Percentiles rank a stretch among this genome's conserved stretches.
Evolutionary conservation across 164 flowering plant genomes (phyloP).

Genomic region (Kalanchoe fedtschenkoi): DNA sequence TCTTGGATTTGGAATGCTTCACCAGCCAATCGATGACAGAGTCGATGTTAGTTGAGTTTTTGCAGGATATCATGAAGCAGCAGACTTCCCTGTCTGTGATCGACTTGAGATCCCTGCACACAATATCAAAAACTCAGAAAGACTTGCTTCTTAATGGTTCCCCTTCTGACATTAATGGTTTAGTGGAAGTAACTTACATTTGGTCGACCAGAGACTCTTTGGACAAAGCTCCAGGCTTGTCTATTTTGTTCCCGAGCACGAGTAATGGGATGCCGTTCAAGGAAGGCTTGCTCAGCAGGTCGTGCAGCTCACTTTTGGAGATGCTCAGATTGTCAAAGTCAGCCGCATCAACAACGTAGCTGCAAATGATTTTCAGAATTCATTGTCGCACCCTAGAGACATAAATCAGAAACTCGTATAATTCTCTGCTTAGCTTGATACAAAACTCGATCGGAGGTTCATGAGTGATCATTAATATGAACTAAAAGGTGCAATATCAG

Average conservation of each 20-base stretch:
- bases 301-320: conserved; percentile 36
- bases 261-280: conserved; percentile 33
- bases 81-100: conserved; percentile 58
- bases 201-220: conserved; percentile 25
- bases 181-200: conserved; percentile 21
- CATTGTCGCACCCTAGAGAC: neutral
- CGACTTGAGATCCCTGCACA: conserved; percentile 42
- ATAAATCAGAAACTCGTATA: neutral
- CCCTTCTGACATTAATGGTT: neutral
- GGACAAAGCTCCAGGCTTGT: conserved; percentile 32
- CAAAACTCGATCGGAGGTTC: too few relatives aligned
- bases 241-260: conserved; percentile 35
- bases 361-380: conserved; percentile 8
- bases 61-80: conserved; percentile 68
- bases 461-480: too few relatives aligned
- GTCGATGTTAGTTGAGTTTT: conserved; percentile 61
- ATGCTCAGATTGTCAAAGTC: conserved; percentile 28
- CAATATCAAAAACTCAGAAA: neutral
- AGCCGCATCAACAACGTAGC: conserved; percentile 38
- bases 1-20: conserved; percentile 58
- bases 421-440: too few relatives aligned
- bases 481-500: too few relatives aligned
- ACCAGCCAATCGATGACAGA: conserved; percentile 63
- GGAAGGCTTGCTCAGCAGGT: conserved; percentile 28
- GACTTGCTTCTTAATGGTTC: too few relatives aligned